Evolutionary conservation across 2,329 filamentous ascomycete genomes (phyloP), one percentile per base, ranked within the genome.

Genomic region (Clonostachys rhizophaga): DNA sequence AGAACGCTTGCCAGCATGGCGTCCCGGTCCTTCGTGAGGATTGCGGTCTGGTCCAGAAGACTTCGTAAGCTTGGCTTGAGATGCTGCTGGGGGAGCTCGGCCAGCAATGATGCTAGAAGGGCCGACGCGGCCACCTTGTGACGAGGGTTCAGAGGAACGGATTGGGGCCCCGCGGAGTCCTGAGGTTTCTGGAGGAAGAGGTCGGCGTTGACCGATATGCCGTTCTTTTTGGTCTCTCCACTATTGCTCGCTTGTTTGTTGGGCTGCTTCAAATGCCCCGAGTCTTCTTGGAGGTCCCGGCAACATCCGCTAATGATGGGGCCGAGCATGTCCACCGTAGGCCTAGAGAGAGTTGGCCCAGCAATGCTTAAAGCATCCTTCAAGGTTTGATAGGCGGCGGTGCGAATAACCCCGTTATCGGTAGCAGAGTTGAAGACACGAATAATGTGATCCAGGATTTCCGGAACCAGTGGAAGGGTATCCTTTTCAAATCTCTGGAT

Each of bases 1-100:
- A 96, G 71, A 12, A 95, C 83, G 62, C 89, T 92, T 6, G 90
- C 83, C 11, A 94, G 60, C 78, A 96, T 88, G 40, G 87, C 86
- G 34, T 84, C 74, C 59, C 83, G 84, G 62, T 85, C 76, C 49
- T 77, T 75, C 6, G 75, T 79, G 18, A 96, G 69, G 47, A 96
- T 86, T 17, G 89, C 87, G 4, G 88, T 89, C 53, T 88, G 86
- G 59, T 96, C 90, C 52, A 96, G 75, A 43, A 89, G 81, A 11
- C 84, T 79, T 45, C 92, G 84, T 17, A 89, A 61, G 3, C 86
- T 80, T 9, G 85, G 80, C n/a, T 86, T 79, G 36, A 95, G 67
- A 59, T 82, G 75, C 44, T 81, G 73, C 47, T 86, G 80, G 2
- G 86, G 83, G 4, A 94, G 66, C 48, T 75, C 73, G 16, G 76